Base-by-base conservation (phyloP, 257 asterid species). In the Solanum sitiens region DNA sequence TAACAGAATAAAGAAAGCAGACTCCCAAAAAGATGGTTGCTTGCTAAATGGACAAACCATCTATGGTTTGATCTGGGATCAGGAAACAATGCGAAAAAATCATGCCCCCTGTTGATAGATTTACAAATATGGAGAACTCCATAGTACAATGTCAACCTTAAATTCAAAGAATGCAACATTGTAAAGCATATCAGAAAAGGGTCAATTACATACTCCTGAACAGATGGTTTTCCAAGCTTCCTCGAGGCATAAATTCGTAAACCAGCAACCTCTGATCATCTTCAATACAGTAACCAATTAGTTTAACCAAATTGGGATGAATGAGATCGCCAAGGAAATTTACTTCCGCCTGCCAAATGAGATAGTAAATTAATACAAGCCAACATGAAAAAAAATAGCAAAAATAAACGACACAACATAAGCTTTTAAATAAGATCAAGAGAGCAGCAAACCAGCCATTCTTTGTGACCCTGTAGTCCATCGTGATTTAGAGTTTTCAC, bases 211-310 rank as follows among this genome's bases (percentile, higher is more conserved):
- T 94, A 97, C 99, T 92, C 92, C 99, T 95, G 87, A 97, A 97
- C 42, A 97, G 92, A 86, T 97, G 99, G 93, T 96, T 97, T 92
- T 97, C 99, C 95, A 97, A 91, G 94, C 99, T 97, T 92, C 99
- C 99, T 76, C 99, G 92, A 21, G 99, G 98, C 99, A 97, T 94
- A 90, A 97, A 97, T 89, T 97, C 99, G 74, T 97, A 97, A 32
- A 91, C 99, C 27, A 97, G 97, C 89, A 97, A 91, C 95, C 99
- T 93, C 87, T 97, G 99, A 87, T 97, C 97, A 67, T 97, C 99
- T 95, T 97, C 99, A 74, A 94, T 95, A 90, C 99, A 97, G 94
- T 94, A 97, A 65, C 99, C 99, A 86, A 97, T 91, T 87, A 97
- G 90, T 87, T 93, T 97, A 87, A 97, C 99, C 96, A 97, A 90